A percentile compares a stretch with the other conserved stretches of the same genome.
Conservation (phyloP, 2,329 filamentous ascomycete genomes). For the Penicillium sp. region DNA sequence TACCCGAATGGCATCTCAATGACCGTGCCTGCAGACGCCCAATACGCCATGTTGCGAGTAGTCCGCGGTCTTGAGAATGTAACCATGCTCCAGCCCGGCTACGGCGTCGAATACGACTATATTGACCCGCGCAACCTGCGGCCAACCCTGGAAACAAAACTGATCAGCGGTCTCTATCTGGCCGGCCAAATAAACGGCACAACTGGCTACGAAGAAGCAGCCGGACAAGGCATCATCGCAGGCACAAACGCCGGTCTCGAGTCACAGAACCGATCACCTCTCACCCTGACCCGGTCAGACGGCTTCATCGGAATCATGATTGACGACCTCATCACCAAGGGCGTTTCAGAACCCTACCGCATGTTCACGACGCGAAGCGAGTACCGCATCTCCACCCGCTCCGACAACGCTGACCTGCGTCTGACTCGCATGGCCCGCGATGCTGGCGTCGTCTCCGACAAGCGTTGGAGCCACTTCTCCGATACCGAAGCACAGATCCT, state of each 20-base stretch:
- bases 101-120: constrained; percentile 98
- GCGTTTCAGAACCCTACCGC: constrained; percentile 92
- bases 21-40: constrained; percentile 86
- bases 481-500: constrained; percentile 66
- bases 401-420: constrained; percentile 89
- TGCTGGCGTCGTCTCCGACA: constrained; percentile 75
- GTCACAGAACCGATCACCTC: constrained; percentile 61
- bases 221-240: constrained; percentile 86
- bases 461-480: constrained; percentile 69
- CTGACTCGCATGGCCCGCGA: constrained; percentile 74
- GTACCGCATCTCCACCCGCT: constrained; percentile 86
- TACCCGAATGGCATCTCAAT: constrained; percentile 98
- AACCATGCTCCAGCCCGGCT: constrained; percentile 88
- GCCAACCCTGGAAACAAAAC: constrained; percentile 90
- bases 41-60: constrained; percentile 79
- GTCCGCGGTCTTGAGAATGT: constrained; percentile 86
- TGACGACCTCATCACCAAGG: constrained; percentile 94
- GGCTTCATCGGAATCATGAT: constrained; percentile 99
- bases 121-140: constrained; percentile 86
- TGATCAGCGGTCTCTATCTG: constrained; percentile 81
- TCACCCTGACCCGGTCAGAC: constrained; percentile 75
- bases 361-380: constrained; percentile 98
- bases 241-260: constrained; percentile 91
- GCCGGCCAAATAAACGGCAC: constrained; percentile 98
- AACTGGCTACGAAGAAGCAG: constrained; percentile 96